Conservation (phyloP, 768 basidiomycete species). For the Leccinum ochraceum region DNA sequence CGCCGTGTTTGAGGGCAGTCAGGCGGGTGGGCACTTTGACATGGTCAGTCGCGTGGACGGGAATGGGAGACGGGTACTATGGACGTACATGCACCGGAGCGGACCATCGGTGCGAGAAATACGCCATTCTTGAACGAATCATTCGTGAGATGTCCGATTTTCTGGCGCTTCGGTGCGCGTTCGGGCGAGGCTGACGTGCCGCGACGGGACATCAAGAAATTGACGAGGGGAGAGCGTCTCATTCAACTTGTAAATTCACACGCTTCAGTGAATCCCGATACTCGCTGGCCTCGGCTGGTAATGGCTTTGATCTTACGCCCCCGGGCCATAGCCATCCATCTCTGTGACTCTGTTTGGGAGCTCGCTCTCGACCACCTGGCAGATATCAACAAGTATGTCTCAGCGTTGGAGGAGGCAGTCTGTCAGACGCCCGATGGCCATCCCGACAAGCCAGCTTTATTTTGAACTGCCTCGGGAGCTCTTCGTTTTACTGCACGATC, state of each 20-base stretch:
- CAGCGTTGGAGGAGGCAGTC: too few species aligned
- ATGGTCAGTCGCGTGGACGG: conserved; percentile 9
- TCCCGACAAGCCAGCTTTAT: background rate
- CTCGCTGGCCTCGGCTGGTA: too few species aligned
- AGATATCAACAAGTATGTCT: too few species aligned
- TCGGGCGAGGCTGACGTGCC: conserved; percentile 42
- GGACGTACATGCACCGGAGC: conserved; percentile 81
- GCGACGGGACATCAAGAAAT: conserved; percentile 47
- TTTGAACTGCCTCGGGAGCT: too few species aligned
- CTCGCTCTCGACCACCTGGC: too few species aligned
- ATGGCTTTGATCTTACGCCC: too few species aligned
- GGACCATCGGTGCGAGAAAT: conserved; percentile 98
- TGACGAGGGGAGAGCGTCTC: background rate
- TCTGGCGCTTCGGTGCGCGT: conserved; percentile 51
- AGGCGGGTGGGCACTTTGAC: conserved; percentile 78
- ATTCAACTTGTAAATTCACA: background rate
- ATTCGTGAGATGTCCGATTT: conserved; percentile 57
- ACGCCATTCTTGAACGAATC: conserved; percentile 87
- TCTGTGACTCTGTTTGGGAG: too few species aligned
- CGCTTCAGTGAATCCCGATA: too few species aligned
- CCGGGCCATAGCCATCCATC: too few species aligned
- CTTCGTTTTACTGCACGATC: too few species aligned
- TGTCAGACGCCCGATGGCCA: background rate
- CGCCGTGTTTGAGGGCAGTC: conserved; percentile 89
- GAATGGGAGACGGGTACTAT: background rate